Base-by-base conservation (phyloP, 148 eudicot species). In the Dianthus caryophyllus region DNA sequence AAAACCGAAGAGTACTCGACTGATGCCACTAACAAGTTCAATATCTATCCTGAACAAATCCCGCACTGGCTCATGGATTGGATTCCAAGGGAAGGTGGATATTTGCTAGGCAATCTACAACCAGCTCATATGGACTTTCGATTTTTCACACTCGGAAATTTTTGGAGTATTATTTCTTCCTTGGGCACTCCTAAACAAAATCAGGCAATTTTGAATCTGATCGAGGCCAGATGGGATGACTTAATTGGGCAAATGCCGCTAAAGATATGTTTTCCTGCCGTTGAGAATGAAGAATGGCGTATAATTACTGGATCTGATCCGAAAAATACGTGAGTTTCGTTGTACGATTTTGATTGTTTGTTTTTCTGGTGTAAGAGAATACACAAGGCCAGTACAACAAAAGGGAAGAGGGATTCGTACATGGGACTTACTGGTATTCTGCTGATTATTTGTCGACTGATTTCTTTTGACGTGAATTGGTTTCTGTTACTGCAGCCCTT, bases 91-190 rank as follows among this genome's bases (percentile, higher is more conserved):
- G 71, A 78, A 77, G 97, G 97, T 22, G 97, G 97, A 69, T 91
- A 91, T 79, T 71, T 91, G 82, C 81, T 91, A 47, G 97, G 97
- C 52, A 91, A 88, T 79, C 84, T 91, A 58, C 97, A 88, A 80
- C 97, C 97, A 47, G 97, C 97, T 75, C 91, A 91, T 74, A 91
- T 91, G 97, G 97, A 91, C 77, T 91, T 91, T 72, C 87, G 97
- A 74, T 91, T 91, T 78, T 88, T 91, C 59, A 88, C 89, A 8
- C 87, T 88, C 6, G 96, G 97, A 67, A 91, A 91, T 65, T 84
- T 91, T 8, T 91, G 97, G 97, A 83, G 90, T 14, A 82, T 91
- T 22, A 67, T 91, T 58, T 84, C 97, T 1, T 91, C 97, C 52
- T 61, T 91, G 81, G 89, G 96, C 67, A 91, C 97, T 73, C 97